Evolutionary conservation across 192 early-diverging fungal species (phyloP).

Genomic region (Allomyces arbusculus): DNA sequence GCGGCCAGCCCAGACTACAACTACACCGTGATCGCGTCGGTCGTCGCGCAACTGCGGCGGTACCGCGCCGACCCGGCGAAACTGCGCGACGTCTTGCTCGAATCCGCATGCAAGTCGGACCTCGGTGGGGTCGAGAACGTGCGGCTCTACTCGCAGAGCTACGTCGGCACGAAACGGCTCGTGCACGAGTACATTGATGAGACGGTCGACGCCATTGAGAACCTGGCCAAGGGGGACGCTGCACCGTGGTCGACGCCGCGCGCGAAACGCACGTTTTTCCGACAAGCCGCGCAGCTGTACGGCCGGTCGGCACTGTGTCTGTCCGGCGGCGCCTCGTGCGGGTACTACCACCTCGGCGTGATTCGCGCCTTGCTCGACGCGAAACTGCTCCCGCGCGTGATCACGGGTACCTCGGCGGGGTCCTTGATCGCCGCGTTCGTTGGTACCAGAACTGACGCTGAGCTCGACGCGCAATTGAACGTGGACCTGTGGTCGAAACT

Average conservation of each 20-base stretch:
- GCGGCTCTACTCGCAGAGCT: slow-evolving; percentile 46
- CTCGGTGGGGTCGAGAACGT: slow-evolving; percentile 57
- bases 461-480: slow-evolving; percentile 29
- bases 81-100: slow-evolving; percentile 26
- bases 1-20: slow-evolving; percentile 40
- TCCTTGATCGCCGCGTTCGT: slow-evolving; percentile 41
- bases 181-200: slow-evolving; percentile 49
- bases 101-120: slow-evolving; percentile 46
- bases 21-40: slow-evolving; percentile 24
- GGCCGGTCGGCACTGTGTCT: slow-evolving; percentile 57
- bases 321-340: slow-evolving; percentile 53
- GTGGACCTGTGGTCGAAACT: slow-evolving; percentile 27
- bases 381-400: slow-evolving; percentile 43
- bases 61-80: slow-evolving; percentile 9
- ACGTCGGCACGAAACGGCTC: slow-evolving; percentile 48
- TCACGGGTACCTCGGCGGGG: slow-evolving; percentile 57
- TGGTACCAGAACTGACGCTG: slow-evolving; percentile 45
- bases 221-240: slow-evolving; percentile 14
- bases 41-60: neutral
- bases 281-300: slow-evolving; percentile 38
- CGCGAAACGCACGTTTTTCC: slow-evolving; percentile 45
- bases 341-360: slow-evolving; percentile 52
- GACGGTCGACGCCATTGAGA: slow-evolving; percentile 18
- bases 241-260: slow-evolving; percentile 15
- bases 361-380: slow-evolving; percentile 47